Evolutionary conservation across 192 early-diverging fungal genomes (phyloP).

Genomic region (Linnemannia hyalina): DNA sequence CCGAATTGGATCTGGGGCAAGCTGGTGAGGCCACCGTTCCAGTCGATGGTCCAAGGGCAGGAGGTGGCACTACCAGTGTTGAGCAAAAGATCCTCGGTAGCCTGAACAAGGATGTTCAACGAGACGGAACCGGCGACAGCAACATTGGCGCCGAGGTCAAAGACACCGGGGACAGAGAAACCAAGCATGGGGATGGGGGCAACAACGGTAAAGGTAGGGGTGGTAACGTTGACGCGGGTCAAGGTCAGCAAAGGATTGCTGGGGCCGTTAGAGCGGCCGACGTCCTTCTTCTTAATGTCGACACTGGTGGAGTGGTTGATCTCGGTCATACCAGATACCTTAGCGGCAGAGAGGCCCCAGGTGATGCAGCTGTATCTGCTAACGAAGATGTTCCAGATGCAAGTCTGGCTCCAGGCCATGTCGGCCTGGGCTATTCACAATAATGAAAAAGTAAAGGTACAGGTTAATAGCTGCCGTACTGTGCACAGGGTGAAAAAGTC

Average conservation of each 20-base stretch:
- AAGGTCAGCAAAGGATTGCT: conserved; percentile 24
- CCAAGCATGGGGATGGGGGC: conserved; percentile 31
- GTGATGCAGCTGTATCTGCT: conserved; percentile 31
- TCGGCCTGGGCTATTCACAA: conserved; percentile 28
- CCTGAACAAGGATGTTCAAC: conserved; percentile 30
- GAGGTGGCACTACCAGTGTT: conserved; percentile 33
- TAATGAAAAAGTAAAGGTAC: too few species aligned
- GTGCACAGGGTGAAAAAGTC: too few species aligned
- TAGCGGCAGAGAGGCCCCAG: conserved; percentile 34
- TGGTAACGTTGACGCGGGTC: conserved; percentile 28
- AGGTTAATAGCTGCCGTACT: too few species aligned
- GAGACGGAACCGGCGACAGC: conserved; percentile 18
- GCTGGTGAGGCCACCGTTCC: conserved; percentile 28
- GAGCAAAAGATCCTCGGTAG: conserved; percentile 44
- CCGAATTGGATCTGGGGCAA: conserved; percentile 41
- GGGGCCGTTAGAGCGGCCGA: background rate
- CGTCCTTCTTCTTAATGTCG: conserved; percentile 21
- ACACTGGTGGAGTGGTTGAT: conserved; percentile 29
- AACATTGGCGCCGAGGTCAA: conserved; percentile 36
- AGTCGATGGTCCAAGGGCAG: conserved; percentile 50
- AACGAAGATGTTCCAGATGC: conserved; percentile 43
- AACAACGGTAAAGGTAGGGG: conserved; percentile 20
- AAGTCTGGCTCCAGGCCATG: conserved; percentile 47
- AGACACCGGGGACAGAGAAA: conserved; percentile 42
- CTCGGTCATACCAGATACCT: conserved; percentile 38